Conservation (phyloP, 2,329 filamentous ascomycete genomes). For the Aspergillus arachidicola region DNA sequence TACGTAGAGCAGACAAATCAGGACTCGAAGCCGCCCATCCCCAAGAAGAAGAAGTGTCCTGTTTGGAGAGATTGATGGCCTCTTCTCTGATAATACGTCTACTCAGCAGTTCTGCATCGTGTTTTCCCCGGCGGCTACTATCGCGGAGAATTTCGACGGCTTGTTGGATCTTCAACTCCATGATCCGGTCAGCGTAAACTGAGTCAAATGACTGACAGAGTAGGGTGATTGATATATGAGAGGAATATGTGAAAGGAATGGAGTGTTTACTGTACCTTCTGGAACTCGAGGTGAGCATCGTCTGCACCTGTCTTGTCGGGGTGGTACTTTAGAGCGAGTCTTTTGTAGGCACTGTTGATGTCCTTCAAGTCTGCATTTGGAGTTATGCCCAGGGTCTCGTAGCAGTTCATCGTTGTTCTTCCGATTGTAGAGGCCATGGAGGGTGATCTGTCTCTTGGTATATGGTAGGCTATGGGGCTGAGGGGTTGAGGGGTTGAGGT, state of each 20-base stretch:
- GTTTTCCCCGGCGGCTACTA: slow-evolving; percentile 21
- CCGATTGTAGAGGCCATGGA: slow-evolving; percentile 6
- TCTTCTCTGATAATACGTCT: background rate
- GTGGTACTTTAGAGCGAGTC: slow-evolving; percentile 36
- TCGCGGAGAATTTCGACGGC: slow-evolving; percentile 40
- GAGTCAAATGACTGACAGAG: background rate
- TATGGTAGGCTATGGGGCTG: too few relatives aligned
- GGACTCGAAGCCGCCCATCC: slow-evolving; percentile 18
- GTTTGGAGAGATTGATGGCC: background rate
- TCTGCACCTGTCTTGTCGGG: slow-evolving; percentile 34
- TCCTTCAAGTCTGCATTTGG: slow-evolving; percentile 30
- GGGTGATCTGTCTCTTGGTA: background rate
- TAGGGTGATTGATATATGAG: background rate
- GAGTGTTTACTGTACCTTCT: slow-evolving; percentile 21
- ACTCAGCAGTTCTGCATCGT: slow-evolving; percentile 24
- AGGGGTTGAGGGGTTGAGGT: background rate
- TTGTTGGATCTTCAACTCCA: slow-evolving; percentile 31
- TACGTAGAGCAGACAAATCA: slow-evolving; percentile 2
- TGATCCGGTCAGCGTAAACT: background rate
- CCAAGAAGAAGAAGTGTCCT: background rate
- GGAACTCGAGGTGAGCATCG: slow-evolving; percentile 23
- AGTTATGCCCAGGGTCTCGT: slow-evolving; percentile 31
- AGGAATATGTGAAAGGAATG: background rate
- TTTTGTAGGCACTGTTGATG: slow-evolving; percentile 38
- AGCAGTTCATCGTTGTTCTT: slow-evolving; percentile 27